Conservation (phyloP, 306 rosid genomes). For the Trifolium pratense region DNA sequence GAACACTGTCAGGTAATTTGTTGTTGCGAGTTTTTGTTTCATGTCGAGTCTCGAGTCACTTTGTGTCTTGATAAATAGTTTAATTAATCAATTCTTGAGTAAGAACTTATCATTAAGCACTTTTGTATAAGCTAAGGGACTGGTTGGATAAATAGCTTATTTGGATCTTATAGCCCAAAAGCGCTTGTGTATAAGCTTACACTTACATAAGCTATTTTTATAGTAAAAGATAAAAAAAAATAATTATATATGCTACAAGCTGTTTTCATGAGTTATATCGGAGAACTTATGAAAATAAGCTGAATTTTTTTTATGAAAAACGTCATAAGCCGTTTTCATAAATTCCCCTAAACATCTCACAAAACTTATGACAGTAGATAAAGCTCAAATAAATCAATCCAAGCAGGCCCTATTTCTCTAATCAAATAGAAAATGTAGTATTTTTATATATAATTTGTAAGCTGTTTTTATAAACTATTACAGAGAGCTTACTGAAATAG, state of each 20-base stretch:
- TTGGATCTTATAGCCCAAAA: too few species aligned
- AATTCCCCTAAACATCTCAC: neutral
- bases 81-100: neutral
- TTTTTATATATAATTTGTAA: neutral
- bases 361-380: neutral
- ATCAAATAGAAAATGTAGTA: neutral
- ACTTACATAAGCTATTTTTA: neutral
- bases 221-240: too few species aligned
- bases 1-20: slow-evolving; percentile 85
- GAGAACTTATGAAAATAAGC: neutral
- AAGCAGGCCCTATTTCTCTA: too few species aligned
- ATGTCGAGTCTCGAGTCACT: neutral
- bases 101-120: neutral
- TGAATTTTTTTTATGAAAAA: neutral
- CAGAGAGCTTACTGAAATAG: neutral
- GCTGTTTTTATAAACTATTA: neutral
- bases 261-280: too few species aligned
- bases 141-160: neutral
- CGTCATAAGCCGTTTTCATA: neutral
- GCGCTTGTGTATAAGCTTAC: neutral
- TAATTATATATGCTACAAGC: neutral
- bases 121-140: neutral
- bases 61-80: neutral
- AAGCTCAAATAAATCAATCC: neutral
- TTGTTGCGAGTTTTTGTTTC: neutral